Evolutionary conservation across 257 asterid species (phyloP).

Genomic region (Solanum arcanum): DNA sequence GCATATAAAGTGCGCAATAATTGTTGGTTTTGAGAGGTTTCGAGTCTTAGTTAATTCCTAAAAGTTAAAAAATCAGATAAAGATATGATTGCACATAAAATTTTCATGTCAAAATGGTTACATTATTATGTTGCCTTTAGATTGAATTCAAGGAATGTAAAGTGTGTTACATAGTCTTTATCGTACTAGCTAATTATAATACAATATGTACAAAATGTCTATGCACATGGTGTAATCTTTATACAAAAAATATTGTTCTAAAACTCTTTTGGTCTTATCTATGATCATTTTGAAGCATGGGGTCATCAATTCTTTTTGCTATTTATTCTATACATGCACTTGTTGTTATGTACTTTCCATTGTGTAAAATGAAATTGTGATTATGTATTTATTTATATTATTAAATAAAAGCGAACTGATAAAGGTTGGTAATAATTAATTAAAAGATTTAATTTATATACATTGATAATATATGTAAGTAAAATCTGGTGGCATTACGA

Average conservation of each 20-base stretch:
- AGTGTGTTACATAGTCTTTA: not conserved
- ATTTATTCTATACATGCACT: not conserved
- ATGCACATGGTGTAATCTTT: not conserved
- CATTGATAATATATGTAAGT: no score
- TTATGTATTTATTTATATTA: not conserved
- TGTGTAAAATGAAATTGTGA: not conserved
- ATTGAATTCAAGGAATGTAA: not conserved
- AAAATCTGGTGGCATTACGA: not conserved
- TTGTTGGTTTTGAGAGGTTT: no score
- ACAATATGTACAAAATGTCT: not conserved
- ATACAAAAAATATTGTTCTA: not conserved
- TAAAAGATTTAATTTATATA: not conserved
- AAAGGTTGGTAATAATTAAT: not conserved
- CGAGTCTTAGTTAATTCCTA: not conserved
- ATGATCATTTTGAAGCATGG: not conserved
- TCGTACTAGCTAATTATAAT: not conserved
- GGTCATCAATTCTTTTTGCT: not conserved
- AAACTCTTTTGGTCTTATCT: not conserved
- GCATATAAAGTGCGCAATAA: no score
- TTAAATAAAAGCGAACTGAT: not conserved
- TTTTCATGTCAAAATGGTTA: not conserved
- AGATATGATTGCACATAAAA: constrained; percentile 10
- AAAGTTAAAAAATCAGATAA: not conserved
- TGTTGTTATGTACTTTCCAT: not conserved
- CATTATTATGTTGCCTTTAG: not conserved